Conservation (phyloP, 1,139 yeast genomes). For the Pichia sp. region DNA sequence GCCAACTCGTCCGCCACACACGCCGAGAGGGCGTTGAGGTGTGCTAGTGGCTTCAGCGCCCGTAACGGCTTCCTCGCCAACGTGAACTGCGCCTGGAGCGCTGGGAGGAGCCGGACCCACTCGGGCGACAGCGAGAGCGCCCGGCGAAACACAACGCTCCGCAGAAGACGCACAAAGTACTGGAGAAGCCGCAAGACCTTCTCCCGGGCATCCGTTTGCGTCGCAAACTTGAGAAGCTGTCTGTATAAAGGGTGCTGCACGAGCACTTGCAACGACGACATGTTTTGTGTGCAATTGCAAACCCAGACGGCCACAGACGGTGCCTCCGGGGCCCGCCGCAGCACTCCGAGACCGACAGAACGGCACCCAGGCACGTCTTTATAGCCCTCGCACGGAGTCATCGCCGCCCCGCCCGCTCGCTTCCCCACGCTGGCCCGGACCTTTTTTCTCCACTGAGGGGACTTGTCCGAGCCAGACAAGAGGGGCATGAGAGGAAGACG, state of each 20-base stretch:
- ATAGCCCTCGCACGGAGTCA: neutral
- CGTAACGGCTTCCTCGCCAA: constrained; percentile 81
- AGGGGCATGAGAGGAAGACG: no score
- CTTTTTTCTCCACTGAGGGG: neutral
- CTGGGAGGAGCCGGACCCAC: constrained; percentile 17
- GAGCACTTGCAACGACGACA: constrained; percentile 59
- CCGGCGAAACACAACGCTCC: constrained; percentile 52
- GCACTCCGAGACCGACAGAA: no score
- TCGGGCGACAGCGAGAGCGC: neutral
- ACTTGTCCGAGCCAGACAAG: neutral
- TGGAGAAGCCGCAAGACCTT: constrained; percentile 45
- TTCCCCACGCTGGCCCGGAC: neutral
- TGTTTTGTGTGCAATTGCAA: neutral
- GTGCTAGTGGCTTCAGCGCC: constrained; percentile 76
- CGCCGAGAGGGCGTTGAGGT: constrained; percentile 64
- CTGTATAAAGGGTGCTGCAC: constrained; percentile 72
- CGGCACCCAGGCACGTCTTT: no score
- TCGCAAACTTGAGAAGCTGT: constrained; percentile 61
- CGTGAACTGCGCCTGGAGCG: constrained; percentile 56
- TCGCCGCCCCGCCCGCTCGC: neutral
- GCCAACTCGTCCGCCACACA: constrained; percentile 68
- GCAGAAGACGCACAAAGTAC: constrained; percentile 51
- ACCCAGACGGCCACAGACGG: neutral
- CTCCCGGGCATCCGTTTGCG: constrained; percentile 62
- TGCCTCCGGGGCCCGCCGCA: no score